phyloP scores from a whole-genome alignment of 345 rosid species.

The Schrenkiella parvula region DNA sequence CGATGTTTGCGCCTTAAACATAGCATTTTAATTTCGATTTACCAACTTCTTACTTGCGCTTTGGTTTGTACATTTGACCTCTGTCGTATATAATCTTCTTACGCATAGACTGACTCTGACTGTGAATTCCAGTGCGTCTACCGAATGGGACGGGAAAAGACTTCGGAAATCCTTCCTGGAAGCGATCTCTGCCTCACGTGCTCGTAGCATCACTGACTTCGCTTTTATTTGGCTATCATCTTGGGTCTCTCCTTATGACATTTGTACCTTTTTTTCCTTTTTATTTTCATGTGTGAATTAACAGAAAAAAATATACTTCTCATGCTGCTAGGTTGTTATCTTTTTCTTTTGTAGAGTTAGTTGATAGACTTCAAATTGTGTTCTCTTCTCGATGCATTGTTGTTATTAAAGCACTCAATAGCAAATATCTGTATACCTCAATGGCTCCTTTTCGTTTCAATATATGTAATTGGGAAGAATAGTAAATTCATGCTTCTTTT shows the following conservation, averaged over 20 bases:
- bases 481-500: not conserved
- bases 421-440: not conserved
- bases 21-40: not conserved
- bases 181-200: conserved; percentile 71
- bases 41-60: not conserved
- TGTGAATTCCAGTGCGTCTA: conserved; percentile 41
- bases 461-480: conserved; percentile 7
- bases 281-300: not conserved
- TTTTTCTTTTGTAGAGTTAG: not conserved
- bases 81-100: not conserved
- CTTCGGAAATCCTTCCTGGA: conserved; percentile 72
- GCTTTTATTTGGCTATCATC: conserved; percentile 83
- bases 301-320: not conserved
- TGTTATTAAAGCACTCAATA: not conserved
- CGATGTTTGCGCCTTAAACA: not conserved
- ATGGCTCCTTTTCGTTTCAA: not conserved
- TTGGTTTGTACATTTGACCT: not conserved
- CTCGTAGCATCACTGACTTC: conserved; percentile 73
- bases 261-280: conserved; percentile 1
- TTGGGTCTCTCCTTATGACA: conserved; percentile 52
- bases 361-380: not conserved
- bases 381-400: conserved; percentile 7
- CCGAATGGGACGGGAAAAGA: conserved; percentile 56
- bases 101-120: conserved; percentile 20
- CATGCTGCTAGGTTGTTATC: not conserved